Evolutionary conservation across 805 yeast species (phyloP).

Genomic region (Yarrowia deformans): DNA sequence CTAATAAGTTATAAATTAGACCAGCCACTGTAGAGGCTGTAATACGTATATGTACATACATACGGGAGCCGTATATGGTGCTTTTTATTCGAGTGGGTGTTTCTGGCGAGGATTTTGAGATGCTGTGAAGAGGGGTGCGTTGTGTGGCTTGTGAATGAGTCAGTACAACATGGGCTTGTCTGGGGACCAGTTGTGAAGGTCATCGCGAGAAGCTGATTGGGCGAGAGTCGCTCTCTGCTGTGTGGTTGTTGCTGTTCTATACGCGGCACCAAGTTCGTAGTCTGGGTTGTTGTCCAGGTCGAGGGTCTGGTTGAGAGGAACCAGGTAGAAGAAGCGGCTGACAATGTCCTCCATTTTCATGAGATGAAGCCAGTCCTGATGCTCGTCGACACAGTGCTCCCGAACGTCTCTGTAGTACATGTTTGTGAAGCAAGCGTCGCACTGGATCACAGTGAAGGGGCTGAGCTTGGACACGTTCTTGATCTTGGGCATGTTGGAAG

Average conservation of each 20-base stretch:
- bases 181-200: neutral
- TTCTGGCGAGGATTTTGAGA: neutral
- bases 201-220: neutral
- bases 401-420: conserved; percentile 20
- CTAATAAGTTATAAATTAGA: conserved; percentile 32
- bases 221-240: neutral
- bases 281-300: conserved; percentile 20
- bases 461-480: conserved; percentile 22
- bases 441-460: conserved; percentile 5
- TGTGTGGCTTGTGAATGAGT: neutral
- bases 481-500: conserved; percentile 19
- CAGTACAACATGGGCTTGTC: neutral
- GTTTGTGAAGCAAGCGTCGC: conserved; percentile 13
- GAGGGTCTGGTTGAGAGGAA: conserved; percentile 12
- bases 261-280: conserved; percentile 34
- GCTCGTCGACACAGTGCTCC: conserved; percentile 28
- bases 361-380: conserved; percentile 10
- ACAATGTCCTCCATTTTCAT: conserved; percentile 5
- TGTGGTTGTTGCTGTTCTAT: neutral
- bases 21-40: conserved; percentile 19
- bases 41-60: neutral
- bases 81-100: neutral
- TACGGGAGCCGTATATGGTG: neutral
- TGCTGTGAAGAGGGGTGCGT: neutral
- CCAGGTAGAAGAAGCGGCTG: conserved; percentile 8